phyloP scores from a whole-genome alignment of 371 early-diverging fungal genomes.

The Lichtheimia corymbifera region DNA sequence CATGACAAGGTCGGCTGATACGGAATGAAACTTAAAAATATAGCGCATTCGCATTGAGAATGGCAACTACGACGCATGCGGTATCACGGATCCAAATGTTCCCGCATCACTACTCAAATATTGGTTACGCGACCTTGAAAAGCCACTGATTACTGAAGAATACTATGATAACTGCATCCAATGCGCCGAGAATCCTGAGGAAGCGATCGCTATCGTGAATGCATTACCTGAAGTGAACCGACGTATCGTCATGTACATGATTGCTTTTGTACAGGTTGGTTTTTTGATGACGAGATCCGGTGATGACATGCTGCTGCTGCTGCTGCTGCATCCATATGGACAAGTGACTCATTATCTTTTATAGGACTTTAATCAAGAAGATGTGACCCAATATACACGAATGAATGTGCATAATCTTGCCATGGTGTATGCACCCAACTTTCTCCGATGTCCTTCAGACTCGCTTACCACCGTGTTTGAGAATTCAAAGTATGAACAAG shows the following conservation, averaged over 20 bases:
- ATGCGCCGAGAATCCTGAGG: constrained; percentile 52
- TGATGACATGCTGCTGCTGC: not conserved
- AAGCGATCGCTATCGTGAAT: constrained; percentile 66
- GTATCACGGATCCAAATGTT: constrained; percentile 87
- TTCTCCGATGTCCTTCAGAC: constrained; percentile 86
- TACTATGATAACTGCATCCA: constrained; percentile 77
- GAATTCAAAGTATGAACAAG: constrained; percentile 74
- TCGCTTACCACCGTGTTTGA: constrained; percentile 79
- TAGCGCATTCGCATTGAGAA: constrained; percentile 81
- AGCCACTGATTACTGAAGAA: constrained; percentile 85
- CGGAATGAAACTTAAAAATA: not conserved
- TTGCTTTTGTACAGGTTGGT: constrained; percentile 79
- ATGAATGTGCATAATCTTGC: constrained; percentile 92
- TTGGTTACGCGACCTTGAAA: constrained; percentile 92
- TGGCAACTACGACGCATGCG: constrained; percentile 69
- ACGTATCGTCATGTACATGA: constrained; percentile 77
- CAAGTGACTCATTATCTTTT: not conserved
- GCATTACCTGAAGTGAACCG: constrained; percentile 75
- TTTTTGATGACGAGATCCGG: not conserved
- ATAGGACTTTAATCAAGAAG: constrained; percentile 76
- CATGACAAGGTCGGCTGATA: not conserved
- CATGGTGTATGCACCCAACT: constrained; percentile 96
- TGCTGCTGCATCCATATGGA: not conserved
- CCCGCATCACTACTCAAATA: constrained; percentile 91
- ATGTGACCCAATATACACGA: constrained; percentile 70